phyloP scores from a whole-genome alignment of 495 filamentous ascomycete species.

The Parathielavia hyrcaniae region DNA sequence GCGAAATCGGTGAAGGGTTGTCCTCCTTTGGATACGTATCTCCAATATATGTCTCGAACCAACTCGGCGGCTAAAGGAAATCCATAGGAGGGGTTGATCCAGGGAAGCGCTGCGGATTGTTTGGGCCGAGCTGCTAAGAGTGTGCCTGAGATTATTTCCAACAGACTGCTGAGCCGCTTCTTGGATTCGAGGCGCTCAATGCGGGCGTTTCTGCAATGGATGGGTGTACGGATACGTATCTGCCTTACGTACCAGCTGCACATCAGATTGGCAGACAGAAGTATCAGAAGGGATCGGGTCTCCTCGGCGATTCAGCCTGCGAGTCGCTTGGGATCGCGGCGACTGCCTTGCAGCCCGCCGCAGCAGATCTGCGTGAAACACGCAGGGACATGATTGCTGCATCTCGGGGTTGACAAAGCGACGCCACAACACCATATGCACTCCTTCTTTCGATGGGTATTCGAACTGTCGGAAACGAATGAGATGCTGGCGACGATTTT shows the following conservation, averaged over 20 bases:
- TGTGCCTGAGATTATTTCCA: no score
- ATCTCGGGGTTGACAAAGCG: not conserved
- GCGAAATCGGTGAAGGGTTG: not conserved
- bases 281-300: not conserved
- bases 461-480: no score
- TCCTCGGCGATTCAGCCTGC: not conserved
- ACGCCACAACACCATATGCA: no score
- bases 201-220: not conserved
- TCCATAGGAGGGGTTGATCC: no score
- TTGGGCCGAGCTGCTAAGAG: no score
- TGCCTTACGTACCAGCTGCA: slow-evolving; percentile 10
- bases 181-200: not conserved
- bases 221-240: slow-evolving; percentile 5
- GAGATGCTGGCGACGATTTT: no score
- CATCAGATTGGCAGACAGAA: slow-evolving; percentile 9
- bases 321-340: not conserved
- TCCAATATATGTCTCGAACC: no score
- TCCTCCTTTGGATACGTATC: not conserved
- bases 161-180: no score
- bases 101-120: no score
- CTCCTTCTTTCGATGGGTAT: no score
- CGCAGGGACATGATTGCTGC: not conserved
- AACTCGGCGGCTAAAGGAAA: no score
- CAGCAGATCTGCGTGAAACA: not conserved
- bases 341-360: not conserved